Evolutionary conservation across 1,284 basidiomycete species (phyloP), one percentile per base, ranked within the genome.

Genomic region (Ustilago esculenta): DNA sequence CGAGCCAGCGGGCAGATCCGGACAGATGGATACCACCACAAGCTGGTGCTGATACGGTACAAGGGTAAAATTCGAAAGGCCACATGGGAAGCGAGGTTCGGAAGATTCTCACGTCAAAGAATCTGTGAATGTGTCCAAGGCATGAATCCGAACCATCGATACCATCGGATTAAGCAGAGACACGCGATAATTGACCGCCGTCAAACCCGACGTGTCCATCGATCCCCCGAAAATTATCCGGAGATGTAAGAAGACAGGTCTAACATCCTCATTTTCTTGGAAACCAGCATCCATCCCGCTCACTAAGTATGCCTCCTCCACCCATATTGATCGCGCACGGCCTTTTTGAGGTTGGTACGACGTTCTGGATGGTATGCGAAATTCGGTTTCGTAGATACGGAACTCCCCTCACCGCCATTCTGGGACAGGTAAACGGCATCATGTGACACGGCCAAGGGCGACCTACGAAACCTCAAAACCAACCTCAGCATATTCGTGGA

Each of bases 191-290:
- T 14, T 15, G 42, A 48, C 37, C 21, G 21, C 61, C 61, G 61
- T 65, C 50, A 57, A 65, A 48, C 27, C 54, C 50, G 54, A 57
- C 20, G 30, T 20, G 25, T 20, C n/a, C 37, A 14, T 9, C 23
- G n/a, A 12, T 5, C 1, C 5, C 11, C 12, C 35, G 17, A n/a
- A 21, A 30, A 15, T 39, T 45, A 39, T 42, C 23, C 7, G 5
- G 15, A 24, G 12, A 20, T 35, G 14, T n/a, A 42, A 42, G 20
- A 5, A 24, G 9, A 10, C 20, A 0, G 41, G 17, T 49, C 58
- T 54, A 54, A 54, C 58, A 54, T n/a, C n/a, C n/a, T n/a, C n/a
- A n/a, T n/a, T n/a, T n/a, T n/a, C n/a, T n/a, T n/a, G n/a, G n/a
- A n/a, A n/a, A n/a, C n/a, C n/a, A n/a, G n/a, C n/a, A n/a, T n/a